Base-by-base conservation (phyloP, 208 protist species). In the Phytomonas francai region DNA sequence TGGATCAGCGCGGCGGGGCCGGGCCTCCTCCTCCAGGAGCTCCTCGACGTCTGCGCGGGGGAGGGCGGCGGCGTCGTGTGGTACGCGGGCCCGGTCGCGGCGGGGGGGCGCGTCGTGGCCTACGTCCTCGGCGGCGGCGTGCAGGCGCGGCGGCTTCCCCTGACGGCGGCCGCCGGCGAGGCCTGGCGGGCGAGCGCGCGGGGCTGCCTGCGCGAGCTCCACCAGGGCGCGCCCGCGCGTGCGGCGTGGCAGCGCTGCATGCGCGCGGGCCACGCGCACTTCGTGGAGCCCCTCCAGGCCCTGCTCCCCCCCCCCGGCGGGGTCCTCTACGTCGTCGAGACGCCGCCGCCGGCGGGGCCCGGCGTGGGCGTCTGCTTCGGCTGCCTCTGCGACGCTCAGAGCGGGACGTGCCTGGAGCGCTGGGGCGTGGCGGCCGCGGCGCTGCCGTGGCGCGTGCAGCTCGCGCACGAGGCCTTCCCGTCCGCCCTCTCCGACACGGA, bases 231-330 rank as follows among this genome's bases (percentile, higher is more conserved):
- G 4, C 28, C 27, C 14, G 12, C 72, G 61, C 74, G 74, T 8
- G 30, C 29, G 19, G 71, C 72, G 32, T 91, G 85, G 85, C 36
- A 64, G 3, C 39, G 28, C 28, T 73, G 88, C 34, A 87, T 87
- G 81, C 68, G 63, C 59, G 56, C 34, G 3, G 71, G 77, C 29
- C 87, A 92, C 71, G 70, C 78, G 54, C 73, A 72, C 54, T 63
- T 89, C n/a, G 74, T 92, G 36, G 77, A 67, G n/a, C 87, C 87
- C 7, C 60, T 92, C 45, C 77, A 83, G 65, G 68, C 60, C 3
- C 60, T 84, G 32, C 76, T 77, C 11, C 70, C 77, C 68, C 65
- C 71, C 51, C 76, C 65, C 5, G 32, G 56, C 0, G 28, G 65
- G 29, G 66, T 71, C 14, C 67, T 87, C 25, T 87, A 87, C 64